Conservation (phyloP, 768 basidiomycete species). For the Lactarius pseudohatsudake region DNA sequence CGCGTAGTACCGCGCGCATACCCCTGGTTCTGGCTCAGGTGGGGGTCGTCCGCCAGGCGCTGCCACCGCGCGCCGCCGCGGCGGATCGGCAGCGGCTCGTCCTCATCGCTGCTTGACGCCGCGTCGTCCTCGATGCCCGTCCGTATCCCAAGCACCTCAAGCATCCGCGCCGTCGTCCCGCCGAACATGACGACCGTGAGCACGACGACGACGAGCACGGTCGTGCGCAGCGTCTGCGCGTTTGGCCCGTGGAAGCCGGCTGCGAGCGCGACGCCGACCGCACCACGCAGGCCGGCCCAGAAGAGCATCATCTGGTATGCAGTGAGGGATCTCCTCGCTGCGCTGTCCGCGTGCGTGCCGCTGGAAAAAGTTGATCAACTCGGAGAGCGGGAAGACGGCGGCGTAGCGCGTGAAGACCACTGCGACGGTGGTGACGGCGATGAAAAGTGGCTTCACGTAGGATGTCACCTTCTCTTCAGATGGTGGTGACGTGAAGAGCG, state of each 20-base stretch:
- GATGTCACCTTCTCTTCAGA: conserved; percentile 73
- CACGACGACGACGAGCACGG: conserved; percentile 94
- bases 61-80: conserved; percentile 25
- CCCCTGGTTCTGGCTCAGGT: conserved; percentile 29
- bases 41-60: conserved; percentile 26
- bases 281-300: conserved; percentile 96
- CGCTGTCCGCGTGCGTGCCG: conserved; percentile 82
- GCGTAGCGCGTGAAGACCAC: conserved; percentile 95
- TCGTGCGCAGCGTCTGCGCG: conserved; percentile 87
- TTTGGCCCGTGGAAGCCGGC: conserved; percentile 93
- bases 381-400: conserved; percentile 95
- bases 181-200: conserved; percentile 90
- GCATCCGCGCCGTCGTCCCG: conserved; percentile 95
- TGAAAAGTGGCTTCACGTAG: conserved; percentile 94
- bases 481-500: conserved; percentile 90
- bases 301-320: conserved; percentile 99
- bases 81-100: conserved; percentile 33
- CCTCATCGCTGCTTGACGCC: conserved; percentile 48
- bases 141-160: conserved; percentile 93
- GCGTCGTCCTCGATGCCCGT: conserved; percentile 77
- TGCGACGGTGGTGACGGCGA: conserved; percentile 86
- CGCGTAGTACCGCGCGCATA: conserved; percentile 36
- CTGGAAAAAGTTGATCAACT: conserved; percentile 93
- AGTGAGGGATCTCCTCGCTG: conserved; percentile 88
- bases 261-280: conserved; percentile 96